These are phyloP conservation scores for Aspergillus ochraceoroseus DNA, from an alignment of 2,329 filamentous ascomycete genomes.

Conservation along the genomic window DNA sequence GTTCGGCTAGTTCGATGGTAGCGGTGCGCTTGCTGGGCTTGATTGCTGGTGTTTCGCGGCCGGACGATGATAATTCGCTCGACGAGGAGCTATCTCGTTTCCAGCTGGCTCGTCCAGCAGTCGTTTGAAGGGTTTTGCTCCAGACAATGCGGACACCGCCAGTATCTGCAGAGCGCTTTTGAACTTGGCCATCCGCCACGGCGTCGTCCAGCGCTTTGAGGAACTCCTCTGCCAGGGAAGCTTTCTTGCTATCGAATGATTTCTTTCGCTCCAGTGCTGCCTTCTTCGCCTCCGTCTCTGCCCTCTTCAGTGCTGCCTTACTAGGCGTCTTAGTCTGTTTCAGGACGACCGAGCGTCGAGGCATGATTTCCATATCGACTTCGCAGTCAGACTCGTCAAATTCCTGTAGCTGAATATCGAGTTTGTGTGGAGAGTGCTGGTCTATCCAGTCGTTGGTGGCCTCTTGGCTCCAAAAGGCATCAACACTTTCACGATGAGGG, in stretches of 20 bases:
- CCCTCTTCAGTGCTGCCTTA: conserved; percentile 40
- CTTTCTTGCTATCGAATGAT: conserved; percentile 52
- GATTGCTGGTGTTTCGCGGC: conserved; percentile 15
- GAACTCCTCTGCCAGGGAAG: conserved; percentile 51
- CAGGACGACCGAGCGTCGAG: conserved; percentile 3
- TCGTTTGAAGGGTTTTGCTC: conserved; percentile 59
- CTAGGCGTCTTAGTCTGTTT: conserved; percentile 28
- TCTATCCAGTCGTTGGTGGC: conserved; percentile 53
- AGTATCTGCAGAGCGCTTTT: conserved; percentile 46
- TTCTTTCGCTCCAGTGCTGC: conserved; percentile 41
- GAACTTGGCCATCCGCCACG: conserved; percentile 49
- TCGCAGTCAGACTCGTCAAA: conserved; percentile 39
- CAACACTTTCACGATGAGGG: conserved; percentile 48
- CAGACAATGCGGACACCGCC: conserved; percentile 58
- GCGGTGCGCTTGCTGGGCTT: conserved; percentile 55
- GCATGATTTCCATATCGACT: conserved; percentile 24
- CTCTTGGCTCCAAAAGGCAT: conserved; percentile 53
- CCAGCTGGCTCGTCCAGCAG: conserved; percentile 66
- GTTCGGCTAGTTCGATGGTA: conserved; percentile 80
- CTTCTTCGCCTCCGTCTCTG: conserved; percentile 36
- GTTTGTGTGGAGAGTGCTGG: conserved; percentile 50
- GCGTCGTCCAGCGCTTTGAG: conserved; percentile 53
- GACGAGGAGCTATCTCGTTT: conserved; percentile 50
- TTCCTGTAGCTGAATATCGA: conserved; percentile 26
- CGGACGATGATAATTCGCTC: conserved; percentile 9